Base-by-base conservation (phyloP, 345 rosid genomes). In the Orychophragmus violaceus region DNA sequence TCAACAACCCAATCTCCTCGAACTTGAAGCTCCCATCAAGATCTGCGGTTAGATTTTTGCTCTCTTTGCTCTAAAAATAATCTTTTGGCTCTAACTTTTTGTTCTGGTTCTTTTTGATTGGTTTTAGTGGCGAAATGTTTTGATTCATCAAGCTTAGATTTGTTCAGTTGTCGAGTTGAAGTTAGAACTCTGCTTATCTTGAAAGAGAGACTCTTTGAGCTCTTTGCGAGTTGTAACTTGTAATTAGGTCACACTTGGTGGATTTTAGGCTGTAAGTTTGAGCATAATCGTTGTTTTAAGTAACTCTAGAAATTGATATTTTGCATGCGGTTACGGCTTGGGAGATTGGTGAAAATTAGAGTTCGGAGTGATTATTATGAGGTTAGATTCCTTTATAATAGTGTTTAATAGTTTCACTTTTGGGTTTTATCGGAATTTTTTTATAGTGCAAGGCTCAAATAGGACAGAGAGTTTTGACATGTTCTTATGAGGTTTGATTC, bases 1-100 rank as follows among this genome's bases (percentile, higher is more conserved):
- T 59, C 86, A 84, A 7, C 97, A 90, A 53, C 92, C 97, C 3
- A 87, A 76, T 81, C 88, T 90, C 9, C 97, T 90, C 18, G 95
- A 87, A 48, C 88, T 90, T 13, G 86, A 83, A 58, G 92, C 97
- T 17, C 97, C 97, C 70, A 85, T 90, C 81, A 87, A 90, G 95
- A 86, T 90, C 85, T 90, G 97, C 35, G 97, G 95, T 90, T 8
- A 39, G 66, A 22, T 65, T 58, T 14, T 55, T 16, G n/a, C 14
- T 58, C 71, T 25, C 52, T 33, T 35, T 59, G 2, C 11, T 16
- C 5, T 5, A 42, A 39, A 46, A 5, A 30, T 30, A 3, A 13
- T 5, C n/a, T 13, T 37, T 37, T 37, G 3, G 29, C 0, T 50
- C 22, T 0, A 2, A 1, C 0, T 37, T 27, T 66, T 18, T 19